phyloP scores from a whole-genome alignment of 495 filamentous ascomycete genomes.

The Aspergillus olivimuriae region DNA sequence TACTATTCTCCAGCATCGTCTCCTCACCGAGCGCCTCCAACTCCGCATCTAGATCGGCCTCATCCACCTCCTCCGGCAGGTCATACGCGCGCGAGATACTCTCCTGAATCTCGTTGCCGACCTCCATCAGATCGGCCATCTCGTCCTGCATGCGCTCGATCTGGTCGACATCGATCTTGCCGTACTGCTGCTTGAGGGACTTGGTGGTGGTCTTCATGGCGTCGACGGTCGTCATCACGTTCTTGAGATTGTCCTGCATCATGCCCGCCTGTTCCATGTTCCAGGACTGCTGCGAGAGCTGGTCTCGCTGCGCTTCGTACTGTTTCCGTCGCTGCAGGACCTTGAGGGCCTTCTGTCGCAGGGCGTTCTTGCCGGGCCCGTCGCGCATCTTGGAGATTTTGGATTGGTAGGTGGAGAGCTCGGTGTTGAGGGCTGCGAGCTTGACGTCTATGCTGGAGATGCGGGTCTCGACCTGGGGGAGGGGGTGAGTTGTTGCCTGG shows the following conservation, averaged over 20 bases:
- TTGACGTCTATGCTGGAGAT: constrained; percentile 92
- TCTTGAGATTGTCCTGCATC: constrained; percentile 99
- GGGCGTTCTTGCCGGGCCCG: constrained; percentile 85
- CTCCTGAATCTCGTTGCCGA: constrained; percentile 98
- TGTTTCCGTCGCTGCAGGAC: constrained; percentile 93
- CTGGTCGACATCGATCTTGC: constrained; percentile 94
- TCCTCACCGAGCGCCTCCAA: constrained; percentile 91
- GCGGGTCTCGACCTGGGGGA: constrained; percentile 65
- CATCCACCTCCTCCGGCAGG: constrained; percentile 94
- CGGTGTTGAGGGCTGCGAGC: constrained; percentile 82
- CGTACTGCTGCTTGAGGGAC: constrained; percentile 88
- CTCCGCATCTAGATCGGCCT: constrained; percentile 95
- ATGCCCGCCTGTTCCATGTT: constrained; percentile 99
- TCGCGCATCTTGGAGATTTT: constrained; percentile 93
- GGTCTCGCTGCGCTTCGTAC: constrained; percentile 91
- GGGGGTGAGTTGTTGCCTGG: neutral
- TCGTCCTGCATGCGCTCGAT: constrained; percentile 98
- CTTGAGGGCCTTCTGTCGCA: constrained; percentile 93
- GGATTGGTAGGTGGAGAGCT: constrained; percentile 81
- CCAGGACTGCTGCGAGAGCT: constrained; percentile 92
- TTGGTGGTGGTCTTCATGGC: constrained; percentile 97
- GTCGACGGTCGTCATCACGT: constrained; percentile 97
- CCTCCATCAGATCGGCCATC: constrained; percentile 97
- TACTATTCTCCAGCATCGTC: constrained; percentile 62
- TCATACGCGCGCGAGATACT: constrained; percentile 91